Conservation (phyloP, 2,329 filamentous ascomycete species). For the Cladosporium sphaerospermum region DNA sequence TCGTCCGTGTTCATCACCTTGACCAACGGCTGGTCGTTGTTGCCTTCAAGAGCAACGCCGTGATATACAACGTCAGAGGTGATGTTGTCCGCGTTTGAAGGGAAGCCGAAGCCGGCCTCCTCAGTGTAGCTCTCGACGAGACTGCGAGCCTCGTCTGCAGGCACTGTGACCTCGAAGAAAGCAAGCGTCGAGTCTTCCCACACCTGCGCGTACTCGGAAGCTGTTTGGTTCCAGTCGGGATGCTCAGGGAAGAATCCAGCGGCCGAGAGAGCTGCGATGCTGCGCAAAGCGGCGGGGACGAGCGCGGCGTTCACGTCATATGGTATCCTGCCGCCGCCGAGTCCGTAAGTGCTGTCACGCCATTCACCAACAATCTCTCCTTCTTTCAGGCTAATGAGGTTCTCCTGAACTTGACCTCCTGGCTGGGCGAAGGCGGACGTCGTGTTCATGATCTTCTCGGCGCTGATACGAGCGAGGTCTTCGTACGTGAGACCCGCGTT, state of each 20-base stretch:
- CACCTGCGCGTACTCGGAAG: constrained; percentile 48
- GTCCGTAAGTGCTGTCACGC: constrained; percentile 55
- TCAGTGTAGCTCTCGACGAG: constrained; percentile 46
- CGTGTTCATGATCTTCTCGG: constrained; percentile 53
- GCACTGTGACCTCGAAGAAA: constrained; percentile 50
- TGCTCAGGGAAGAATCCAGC: constrained; percentile 48
- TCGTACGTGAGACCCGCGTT: constrained; percentile 51
- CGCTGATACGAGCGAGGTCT: constrained; percentile 47
- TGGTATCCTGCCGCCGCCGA: constrained; percentile 57
- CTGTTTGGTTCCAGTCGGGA: constrained; percentile 41
- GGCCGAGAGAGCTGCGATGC: constrained; percentile 49
- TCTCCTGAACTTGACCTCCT: constrained; percentile 44
- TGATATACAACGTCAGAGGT: constrained; percentile 47
- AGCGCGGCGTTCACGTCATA: constrained; percentile 61
- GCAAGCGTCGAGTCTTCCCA: constrained; percentile 57
- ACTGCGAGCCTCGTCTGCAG: constrained; percentile 37
- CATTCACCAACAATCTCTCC: constrained; percentile 54
- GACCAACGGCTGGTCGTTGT: constrained; percentile 45
- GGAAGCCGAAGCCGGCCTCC: constrained; percentile 33
- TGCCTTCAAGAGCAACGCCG: constrained; percentile 51
- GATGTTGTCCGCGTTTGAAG: constrained; percentile 39
- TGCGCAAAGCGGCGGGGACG: constrained; percentile 54
- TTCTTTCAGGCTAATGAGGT: constrained; percentile 53
- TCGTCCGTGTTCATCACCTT: constrained; percentile 59
- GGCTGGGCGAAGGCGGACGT: constrained; percentile 47